phyloP scores from a whole-genome alignment of 2,329 filamentous ascomycete species.

The Penicillium expansum region DNA sequence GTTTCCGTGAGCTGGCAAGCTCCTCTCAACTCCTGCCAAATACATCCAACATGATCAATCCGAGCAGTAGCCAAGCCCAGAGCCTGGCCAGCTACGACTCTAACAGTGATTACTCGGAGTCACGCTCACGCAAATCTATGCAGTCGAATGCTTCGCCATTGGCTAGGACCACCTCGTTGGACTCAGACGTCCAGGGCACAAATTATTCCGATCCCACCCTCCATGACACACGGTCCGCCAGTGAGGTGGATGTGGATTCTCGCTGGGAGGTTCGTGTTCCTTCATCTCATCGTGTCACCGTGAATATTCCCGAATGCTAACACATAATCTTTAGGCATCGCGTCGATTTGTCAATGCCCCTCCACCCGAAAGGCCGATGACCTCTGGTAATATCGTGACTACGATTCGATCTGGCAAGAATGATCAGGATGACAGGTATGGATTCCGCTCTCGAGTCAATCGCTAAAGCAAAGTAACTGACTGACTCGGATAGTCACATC shows the following conservation, averaged over 20 bases:
- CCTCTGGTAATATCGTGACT: conserved; percentile 27
- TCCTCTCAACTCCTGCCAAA: conserved; percentile 64
- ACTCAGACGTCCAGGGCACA: conserved; percentile 30
- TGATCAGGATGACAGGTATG: conserved; percentile 36
- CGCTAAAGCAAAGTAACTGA: conserved; percentile 1
- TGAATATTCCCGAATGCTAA: conserved; percentile 14
- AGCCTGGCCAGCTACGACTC: conserved; percentile 41
- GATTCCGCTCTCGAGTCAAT: background rate
- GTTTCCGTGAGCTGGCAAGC: conserved; percentile 79
- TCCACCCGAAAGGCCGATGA: conserved; percentile 31
- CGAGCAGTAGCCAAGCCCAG: conserved; percentile 29
- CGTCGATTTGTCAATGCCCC: conserved; percentile 34
- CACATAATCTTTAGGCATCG: conserved; percentile 28
- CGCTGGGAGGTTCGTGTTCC: conserved; percentile 37
- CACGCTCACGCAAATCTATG: conserved; percentile 36
- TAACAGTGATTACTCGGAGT: conserved; percentile 38
- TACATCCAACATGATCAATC: conserved; percentile 29
- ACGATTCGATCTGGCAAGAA: conserved; percentile 25
- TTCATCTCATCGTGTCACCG: background rate
- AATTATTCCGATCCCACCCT: conserved; percentile 25
- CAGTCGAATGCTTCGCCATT: conserved; percentile 40
- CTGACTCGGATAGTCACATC: conserved; percentile 24
- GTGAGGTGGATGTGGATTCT: conserved; percentile 39
- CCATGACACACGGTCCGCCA: conserved; percentile 35
- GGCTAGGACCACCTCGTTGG: conserved; percentile 34